phyloP scores from a whole-genome alignment of 306 rosid species.

The Arachis stenosperma region DNA sequence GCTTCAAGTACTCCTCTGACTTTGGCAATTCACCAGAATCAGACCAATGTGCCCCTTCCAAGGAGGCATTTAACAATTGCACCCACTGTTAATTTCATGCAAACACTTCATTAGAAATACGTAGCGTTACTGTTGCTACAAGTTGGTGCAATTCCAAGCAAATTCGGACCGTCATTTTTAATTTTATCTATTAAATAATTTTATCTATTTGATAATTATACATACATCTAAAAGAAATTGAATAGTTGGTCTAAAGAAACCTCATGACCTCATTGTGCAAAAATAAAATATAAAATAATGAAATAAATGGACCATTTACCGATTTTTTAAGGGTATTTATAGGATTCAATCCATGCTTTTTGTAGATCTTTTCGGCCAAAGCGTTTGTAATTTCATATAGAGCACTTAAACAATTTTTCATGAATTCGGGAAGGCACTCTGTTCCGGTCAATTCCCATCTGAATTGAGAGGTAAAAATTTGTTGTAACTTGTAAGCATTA shows the following conservation, averaged over 20 bases:
- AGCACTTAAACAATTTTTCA: slow-evolving; percentile 33
- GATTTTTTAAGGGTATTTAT: slow-evolving; percentile 32
- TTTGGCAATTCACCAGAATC: slow-evolving; percentile 37
- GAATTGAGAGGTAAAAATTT: not conserved
- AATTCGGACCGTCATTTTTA: no score
- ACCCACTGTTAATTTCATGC: slow-evolving; percentile 52
- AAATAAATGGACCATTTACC: slow-evolving; percentile 26
- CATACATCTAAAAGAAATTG: no score
- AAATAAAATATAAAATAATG: not conserved
- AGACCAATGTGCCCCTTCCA: slow-evolving; percentile 57
- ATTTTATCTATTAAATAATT: no score
- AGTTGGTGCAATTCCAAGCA: no score
- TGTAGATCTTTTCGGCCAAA: slow-evolving; percentile 27
- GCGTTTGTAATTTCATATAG: slow-evolving; percentile 33
- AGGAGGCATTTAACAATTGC: slow-evolving; percentile 46
- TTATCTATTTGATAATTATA: no score
- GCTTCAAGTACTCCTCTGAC: slow-evolving; percentile 53
- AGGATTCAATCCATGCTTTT: slow-evolving; percentile 42
- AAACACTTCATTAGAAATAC: slow-evolving; percentile 4
- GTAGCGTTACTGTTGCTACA: not conserved
- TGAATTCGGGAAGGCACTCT: slow-evolving; percentile 37
- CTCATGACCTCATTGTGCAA: not conserved
- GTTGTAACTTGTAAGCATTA: not conserved
- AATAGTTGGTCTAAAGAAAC: not conserved
- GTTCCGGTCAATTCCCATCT: slow-evolving; percentile 44